Base-by-base conservation (phyloP, 2,329 filamentous ascomycete species). In the Fusarium sp. region DNA sequence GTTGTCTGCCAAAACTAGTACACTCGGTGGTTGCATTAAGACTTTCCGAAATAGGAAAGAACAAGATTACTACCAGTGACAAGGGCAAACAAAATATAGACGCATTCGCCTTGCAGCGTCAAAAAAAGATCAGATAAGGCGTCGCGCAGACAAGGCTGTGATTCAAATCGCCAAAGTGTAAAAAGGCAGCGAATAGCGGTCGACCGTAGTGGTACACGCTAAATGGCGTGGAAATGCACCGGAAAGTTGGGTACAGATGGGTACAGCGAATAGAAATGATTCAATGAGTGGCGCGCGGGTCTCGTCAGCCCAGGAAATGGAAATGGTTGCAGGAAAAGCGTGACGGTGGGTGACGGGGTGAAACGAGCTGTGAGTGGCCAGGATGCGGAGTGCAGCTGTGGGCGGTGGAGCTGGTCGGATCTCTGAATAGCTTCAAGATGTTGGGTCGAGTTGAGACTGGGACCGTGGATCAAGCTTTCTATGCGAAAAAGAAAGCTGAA, bases 351-450 rank as follows among this genome's bases (percentile, higher is more conserved):
- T 58, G 49, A 65, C 38, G 64, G 65, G 57, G 64, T 62, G 56
- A 52, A 63, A 54, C 52, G 62, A 53, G 57, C 60, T 70, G 63
- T 70, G 67, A 70, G 54, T 70, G 67, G 67, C 65, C 60, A 67
- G 67, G 58, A 53, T 61, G 51, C 39, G 64, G 65, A 52, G 59
- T 50, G 49, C 40, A 58, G 57, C 53, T 50, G 67, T 52, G 62
- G 59, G 54, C 53, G 53, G 65, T 70, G 67, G 67, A 67, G 67
- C 58, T 58, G 57, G 44, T 58, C 46, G 53, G 55, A 66, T 65
- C 63, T 76, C 75, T 67, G 77, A 78, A 79, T 78, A 78, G 75
- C 77, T 74, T 79, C 77, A 79, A 74, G 63, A 69, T 54, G 61
- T 58, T 49, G 55, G 31, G 51, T 58, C 41, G 57, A 44, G 60